Conservation (phyloP, 345 rosid species). For the Acer campestre region DNA sequence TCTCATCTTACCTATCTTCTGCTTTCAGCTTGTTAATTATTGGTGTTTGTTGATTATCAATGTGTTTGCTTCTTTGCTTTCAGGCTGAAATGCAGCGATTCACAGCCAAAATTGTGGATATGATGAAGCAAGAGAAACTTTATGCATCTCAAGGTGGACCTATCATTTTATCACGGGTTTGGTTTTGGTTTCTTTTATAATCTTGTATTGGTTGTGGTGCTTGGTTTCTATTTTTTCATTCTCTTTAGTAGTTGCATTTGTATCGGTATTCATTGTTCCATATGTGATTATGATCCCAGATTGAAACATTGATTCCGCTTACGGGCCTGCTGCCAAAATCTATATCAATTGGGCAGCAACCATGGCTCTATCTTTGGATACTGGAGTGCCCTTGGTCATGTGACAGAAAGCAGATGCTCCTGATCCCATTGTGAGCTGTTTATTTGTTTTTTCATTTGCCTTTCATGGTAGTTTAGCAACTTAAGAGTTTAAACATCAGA, state of each 20-base stretch:
- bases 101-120: constrained; percentile 80
- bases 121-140: constrained; percentile 89
- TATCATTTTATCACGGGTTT: constrained; percentile 92
- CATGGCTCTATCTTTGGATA: constrained; percentile 82
- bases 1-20: neutral
- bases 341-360: constrained; percentile 90
- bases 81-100: constrained; percentile 91
- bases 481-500: neutral
- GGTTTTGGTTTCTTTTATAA: too few relatives aligned
- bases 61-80: constrained; percentile 9
- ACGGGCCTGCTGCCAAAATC: constrained; percentile 72
- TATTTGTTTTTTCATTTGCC: neutral
- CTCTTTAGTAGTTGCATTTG: constrained; percentile 7
- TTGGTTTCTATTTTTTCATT: constrained; percentile 6
- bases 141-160: constrained; percentile 98
- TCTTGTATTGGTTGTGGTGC: constrained; percentile 8
- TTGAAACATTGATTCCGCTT: constrained; percentile 68
- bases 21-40: too few relatives aligned
- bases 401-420: constrained; percentile 95
- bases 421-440: constrained; percentile 77
- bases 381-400: constrained; percentile 99
- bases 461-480: neutral
- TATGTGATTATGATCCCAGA: constrained; percentile 44
- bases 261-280: neutral
- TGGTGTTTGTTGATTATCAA: neutral